Evolutionary conservation across 2,329 filamentous ascomycete genomes (phyloP).

Genomic region (Fusarium sublunatum): DNA sequence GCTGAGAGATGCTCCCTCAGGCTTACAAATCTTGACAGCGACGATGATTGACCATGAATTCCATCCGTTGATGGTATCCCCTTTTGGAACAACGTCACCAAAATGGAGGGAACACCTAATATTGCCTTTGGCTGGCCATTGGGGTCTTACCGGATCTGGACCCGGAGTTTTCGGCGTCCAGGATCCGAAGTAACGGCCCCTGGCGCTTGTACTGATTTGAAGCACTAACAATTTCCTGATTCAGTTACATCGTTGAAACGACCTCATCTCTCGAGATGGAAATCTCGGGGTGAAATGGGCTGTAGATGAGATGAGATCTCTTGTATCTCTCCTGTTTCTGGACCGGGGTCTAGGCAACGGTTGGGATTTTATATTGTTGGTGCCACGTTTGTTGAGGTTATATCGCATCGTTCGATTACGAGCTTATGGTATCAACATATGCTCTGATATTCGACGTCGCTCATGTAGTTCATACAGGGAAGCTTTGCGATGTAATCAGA

Average conservation of each 20-base stretch:
- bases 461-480: conserved; percentile 5
- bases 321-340: conserved; percentile 2
- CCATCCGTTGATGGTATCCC: conserved; percentile 24
- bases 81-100: conserved; percentile 36
- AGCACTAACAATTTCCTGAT: conserved; percentile 40
- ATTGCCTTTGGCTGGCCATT: conserved; percentile 4
- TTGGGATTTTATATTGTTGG: conserved; percentile 37
- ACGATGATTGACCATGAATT: conserved; percentile 33
- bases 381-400: conserved; percentile 23
- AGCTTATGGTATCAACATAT: conserved; percentile 22
- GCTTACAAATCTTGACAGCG: conserved; percentile 42
- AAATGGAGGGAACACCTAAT: conserved; percentile 35
- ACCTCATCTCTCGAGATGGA: conserved; percentile 1
- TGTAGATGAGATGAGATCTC: conserved; percentile 11
- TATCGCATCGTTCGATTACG: conserved; percentile 41
- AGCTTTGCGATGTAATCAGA: neutral
- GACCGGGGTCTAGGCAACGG: conserved; percentile 16
- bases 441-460: conserved; percentile 38
- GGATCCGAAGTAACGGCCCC: conserved; percentile 30
- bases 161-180: conserved; percentile 39
- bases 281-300: conserved; percentile 12
- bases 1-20: conserved; percentile 31
- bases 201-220: conserved; percentile 38
- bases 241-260: conserved; percentile 4
- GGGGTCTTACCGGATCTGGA: conserved; percentile 15